Evolutionary conservation across 768 basidiomycete genomes (phyloP).

Genomic region (Mrakia frigida): DNA sequence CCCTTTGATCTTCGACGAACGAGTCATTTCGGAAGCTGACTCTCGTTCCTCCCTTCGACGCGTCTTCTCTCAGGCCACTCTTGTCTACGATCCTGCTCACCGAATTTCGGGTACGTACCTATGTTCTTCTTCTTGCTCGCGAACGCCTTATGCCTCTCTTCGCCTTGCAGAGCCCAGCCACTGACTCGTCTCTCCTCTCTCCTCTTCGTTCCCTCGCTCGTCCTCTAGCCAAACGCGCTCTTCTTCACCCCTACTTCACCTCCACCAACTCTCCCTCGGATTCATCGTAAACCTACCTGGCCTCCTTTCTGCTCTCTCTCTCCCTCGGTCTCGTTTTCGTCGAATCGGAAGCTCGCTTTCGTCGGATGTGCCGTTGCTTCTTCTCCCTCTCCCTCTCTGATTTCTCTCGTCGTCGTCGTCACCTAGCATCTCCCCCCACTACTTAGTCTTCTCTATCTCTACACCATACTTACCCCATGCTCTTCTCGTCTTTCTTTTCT

Average conservation of each 20-base stretch:
- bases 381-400: neutral
- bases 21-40: neutral
- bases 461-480: neutral
- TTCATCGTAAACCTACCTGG: neutral
- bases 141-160: slow-evolving; percentile 58
- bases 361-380: neutral
- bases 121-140: neutral
- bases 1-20: neutral
- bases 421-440: neutral
- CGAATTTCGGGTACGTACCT: slow-evolving; percentile 62
- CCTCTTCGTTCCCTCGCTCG: slow-evolving; percentile 4
- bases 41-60: slow-evolving; percentile 6
- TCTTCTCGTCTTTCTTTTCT: neutral
- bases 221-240: slow-evolving; percentile 56
- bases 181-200: neutral
- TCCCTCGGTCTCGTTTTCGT: neutral
- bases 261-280: slow-evolving; percentile 8
- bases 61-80: slow-evolving; percentile 50
- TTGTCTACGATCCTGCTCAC: slow-evolving; percentile 83
- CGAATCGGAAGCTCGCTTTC: neutral
- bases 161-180: slow-evolving; percentile 48
- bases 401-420: neutral
- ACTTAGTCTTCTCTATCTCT: neutral
- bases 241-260: slow-evolving; percentile 36
- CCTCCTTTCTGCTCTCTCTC: neutral